Evolutionary conservation across 768 basidiomycete genomes (phyloP).

Genomic region (Leccinum uliginosum): DNA sequence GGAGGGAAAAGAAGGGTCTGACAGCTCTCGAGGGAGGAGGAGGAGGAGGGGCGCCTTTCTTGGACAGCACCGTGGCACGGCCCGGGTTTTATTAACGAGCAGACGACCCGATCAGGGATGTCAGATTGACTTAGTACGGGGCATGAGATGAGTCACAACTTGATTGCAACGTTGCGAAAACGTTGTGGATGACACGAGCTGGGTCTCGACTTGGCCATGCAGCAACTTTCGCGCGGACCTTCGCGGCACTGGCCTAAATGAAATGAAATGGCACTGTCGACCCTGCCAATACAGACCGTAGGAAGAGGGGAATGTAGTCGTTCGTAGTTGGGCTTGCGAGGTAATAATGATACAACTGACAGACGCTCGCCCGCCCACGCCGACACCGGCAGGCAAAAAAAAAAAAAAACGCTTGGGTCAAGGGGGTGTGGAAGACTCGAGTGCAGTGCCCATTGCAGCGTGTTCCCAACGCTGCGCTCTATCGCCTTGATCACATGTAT

Average conservation of each 20-base stretch:
- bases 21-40: not conserved
- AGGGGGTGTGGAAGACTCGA: constrained; percentile 6
- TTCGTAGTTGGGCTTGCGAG: not conserved
- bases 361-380: not conserved
- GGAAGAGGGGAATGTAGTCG: not conserved
- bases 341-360: no score
- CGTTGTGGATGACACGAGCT: constrained; percentile 22
- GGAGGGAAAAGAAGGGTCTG: not conserved
- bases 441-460: constrained; percentile 6
- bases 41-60: not conserved
- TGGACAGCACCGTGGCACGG: not conserved
- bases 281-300: not conserved
- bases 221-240: constrained; percentile 2
- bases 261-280: not conserved
- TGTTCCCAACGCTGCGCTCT: constrained; percentile 15
- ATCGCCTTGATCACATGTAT: not conserved
- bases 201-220: constrained; percentile 13
- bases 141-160: no score
- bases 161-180: constrained; percentile 29
- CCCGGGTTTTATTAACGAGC: constrained; percentile 13
- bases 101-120: not conserved
- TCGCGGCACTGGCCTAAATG: not conserved
- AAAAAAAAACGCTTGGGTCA: constrained; percentile 10
- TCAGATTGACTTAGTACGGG: constrained; percentile 7
- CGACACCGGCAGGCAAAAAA: not conserved